Base-by-base conservation (phyloP, 2,329 filamentous ascomycete species). In the Colletotrichum camelliae region DNA sequence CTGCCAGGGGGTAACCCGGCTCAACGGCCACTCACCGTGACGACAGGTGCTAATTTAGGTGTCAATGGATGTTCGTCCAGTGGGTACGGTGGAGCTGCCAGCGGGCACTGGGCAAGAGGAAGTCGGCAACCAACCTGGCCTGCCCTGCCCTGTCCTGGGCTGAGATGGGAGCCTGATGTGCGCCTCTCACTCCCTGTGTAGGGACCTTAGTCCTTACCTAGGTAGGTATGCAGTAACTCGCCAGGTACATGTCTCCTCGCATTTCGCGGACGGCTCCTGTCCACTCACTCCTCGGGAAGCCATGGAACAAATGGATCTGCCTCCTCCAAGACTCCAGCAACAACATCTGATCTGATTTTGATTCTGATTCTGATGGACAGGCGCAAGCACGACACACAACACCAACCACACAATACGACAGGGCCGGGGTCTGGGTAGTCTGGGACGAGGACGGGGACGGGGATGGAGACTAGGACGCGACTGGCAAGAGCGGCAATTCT, bases 11-110 rank as follows among this genome's bases (percentile, higher is more conserved):
- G 57, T 55, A 72, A n/a, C 70, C 73, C 43, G 64, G 70, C 73
- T 67, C 35, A 21, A 31, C 62, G 57, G 62, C 70, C 62, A 61
- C 62, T 75, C 73, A 75, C 73, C 64, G 69, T 75, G 70, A 75
- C 73, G 73, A 75, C 69, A 65, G 33, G 35, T 75, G 64, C 73
- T 75, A 73, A 75, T 62, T 68, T 65, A 58, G 73, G 73, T 68
- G 43, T 68, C 70, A 73, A 68, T 43, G 35, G 57, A 33, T 58
- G 43, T 67, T 57, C 70, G 66, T 58, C 24, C 21, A 33, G 61
- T 74, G 69, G 69, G 29, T 65, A 66, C 39, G 6, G 68, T 60
- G 72, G 72, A 33, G 61, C 13, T 35, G 31, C 15, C 61, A n/a
- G 13, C 21, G 21, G 61, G 33, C 61, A n/a, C 7, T 16, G 21